Conservation (phyloP, 306 rosid species). For the Glycyrrhiza uralensis region DNA sequence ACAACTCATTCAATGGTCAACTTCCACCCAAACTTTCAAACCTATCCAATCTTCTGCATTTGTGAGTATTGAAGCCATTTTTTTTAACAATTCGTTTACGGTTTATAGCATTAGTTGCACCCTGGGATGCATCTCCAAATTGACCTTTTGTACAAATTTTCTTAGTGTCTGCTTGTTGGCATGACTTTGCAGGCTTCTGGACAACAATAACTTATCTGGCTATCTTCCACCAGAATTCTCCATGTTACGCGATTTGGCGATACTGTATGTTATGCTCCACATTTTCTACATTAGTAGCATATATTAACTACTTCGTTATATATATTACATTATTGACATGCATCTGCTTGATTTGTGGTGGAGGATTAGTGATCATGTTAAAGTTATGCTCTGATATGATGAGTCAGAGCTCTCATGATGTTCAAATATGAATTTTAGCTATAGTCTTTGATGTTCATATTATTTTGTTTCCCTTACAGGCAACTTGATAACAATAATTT, state of each 20-base stretch:
- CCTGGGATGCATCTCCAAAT: background rate
- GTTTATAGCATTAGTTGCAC: background rate
- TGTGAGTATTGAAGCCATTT: slow-evolving; percentile 45
- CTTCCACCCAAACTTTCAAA: slow-evolving; percentile 49
- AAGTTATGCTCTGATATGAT: background rate
- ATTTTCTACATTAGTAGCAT: slow-evolving; percentile 14
- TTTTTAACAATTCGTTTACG: slow-evolving; percentile 1
- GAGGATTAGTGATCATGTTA: slow-evolving; percentile 9
- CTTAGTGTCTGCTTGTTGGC: slow-evolving; percentile 14
- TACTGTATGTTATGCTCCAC: slow-evolving; percentile 45
- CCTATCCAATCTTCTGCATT: slow-evolving; percentile 40
- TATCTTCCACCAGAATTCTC: slow-evolving; percentile 54
- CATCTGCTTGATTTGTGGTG: slow-evolving; percentile 3
- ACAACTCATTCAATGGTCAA: slow-evolving; percentile 63
- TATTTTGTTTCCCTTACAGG: slow-evolving; percentile 32
- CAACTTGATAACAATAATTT: slow-evolving; percentile 54
- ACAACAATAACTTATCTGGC: slow-evolving; percentile 56
- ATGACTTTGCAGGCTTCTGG: slow-evolving; percentile 54
- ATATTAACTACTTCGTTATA: background rate
- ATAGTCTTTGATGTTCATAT: background rate
- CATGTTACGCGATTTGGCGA: slow-evolving; percentile 30
- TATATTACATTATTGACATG: background rate
- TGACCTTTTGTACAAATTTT: slow-evolving; percentile 14
- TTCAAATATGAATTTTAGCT: background rate
- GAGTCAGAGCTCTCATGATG: background rate